Base-by-base conservation (phyloP, 2,329 filamentous ascomycete genomes). In the Cytospora chrysosperma region DNA sequence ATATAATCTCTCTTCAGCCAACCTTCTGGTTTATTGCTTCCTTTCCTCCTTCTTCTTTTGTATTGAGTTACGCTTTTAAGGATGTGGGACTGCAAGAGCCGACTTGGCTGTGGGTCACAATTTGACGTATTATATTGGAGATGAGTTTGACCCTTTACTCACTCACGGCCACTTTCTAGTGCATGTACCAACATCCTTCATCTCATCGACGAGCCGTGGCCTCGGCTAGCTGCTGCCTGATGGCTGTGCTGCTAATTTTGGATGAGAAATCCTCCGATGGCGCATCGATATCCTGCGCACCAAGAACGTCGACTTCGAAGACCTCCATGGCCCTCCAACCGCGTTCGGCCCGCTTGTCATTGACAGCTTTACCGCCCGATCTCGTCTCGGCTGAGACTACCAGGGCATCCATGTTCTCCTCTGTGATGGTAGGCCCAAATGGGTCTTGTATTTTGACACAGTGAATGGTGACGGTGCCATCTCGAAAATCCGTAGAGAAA, bases 161-260 rank as follows among this genome's bases (percentile, higher is more conserved):
- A 51, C 51, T 55, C 59, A 51, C 51, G 51, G 21, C 28, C 37
- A 50, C 53, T 37, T 53, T 55, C 27, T n/a, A 49, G 37, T 49
- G 54, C 37, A 55, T 55, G 37, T 50, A n/a, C 24, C 59, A 34
- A 34, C 13, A 61, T n/a, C 37, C 28, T 26, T 37, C 19, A n/a
- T 28, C 27, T 65, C 55, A 65, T 49, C 15, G 51, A 30, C 57
- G 24, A 9, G 52, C 53, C 13, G 61, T 37, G 50, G 73, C 71
- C 63, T 76, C 72, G 0, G 81, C 79, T 62, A 75, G 79, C 64
- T 78, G 78, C 71, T 79, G 77, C 59, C 89, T 81, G 69, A 97
- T 96, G 63, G 90, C 90, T 0, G 93, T 96, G 76, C 93, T 97
- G 79, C 93, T 96, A 69, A 97, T 91, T 78, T 97, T 98, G 66